Conservation (phyloP, 331 rosid genomes). For the Quercus phellos region DNA sequence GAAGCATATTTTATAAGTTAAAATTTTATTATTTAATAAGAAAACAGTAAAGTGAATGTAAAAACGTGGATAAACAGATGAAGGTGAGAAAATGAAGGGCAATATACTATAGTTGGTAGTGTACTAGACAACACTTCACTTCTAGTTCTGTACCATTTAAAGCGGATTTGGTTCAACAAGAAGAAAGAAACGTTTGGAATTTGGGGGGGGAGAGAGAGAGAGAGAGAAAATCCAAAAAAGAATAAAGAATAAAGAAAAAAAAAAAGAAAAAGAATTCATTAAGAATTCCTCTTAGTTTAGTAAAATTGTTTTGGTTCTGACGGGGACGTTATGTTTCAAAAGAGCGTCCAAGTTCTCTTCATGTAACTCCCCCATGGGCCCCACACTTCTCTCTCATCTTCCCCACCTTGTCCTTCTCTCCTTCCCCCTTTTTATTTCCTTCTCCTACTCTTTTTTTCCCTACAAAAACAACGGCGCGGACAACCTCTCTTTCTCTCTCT, state of each 20-base stretch:
- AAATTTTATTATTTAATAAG: no score
- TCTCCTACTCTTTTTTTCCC: background rate
- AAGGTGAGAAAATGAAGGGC: no score
- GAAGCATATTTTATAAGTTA: no score
- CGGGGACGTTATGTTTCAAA: conserved; percentile 55
- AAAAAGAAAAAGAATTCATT: background rate
- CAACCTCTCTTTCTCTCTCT: background rate
- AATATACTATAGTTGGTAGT: no score
- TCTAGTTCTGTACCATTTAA: no score
- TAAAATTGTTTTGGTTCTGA: conserved; percentile 37
- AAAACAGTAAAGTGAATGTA: no score
- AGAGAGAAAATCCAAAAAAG: conserved; percentile 10
- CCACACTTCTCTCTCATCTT: conserved; percentile 29
- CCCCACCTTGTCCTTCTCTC: conserved; percentile 12
- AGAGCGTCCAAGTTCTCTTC: conserved; percentile 98
- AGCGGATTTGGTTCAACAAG: background rate
- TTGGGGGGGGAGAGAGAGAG: background rate
- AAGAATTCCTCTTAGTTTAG: no score
- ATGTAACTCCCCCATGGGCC: conserved; percentile 61
- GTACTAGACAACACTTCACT: no score
- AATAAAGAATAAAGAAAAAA: conserved; percentile 47
- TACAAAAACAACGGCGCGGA: conserved; percentile 18
- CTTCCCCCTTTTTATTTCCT: background rate
- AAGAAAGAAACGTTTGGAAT: background rate
- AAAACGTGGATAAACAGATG: no score